A percentile compares a stretch with the other conserved stretches of the same genome.
Conservation (phyloP, 352 stramenopile genomes). For the Elongisporangium undulatum region DNA sequence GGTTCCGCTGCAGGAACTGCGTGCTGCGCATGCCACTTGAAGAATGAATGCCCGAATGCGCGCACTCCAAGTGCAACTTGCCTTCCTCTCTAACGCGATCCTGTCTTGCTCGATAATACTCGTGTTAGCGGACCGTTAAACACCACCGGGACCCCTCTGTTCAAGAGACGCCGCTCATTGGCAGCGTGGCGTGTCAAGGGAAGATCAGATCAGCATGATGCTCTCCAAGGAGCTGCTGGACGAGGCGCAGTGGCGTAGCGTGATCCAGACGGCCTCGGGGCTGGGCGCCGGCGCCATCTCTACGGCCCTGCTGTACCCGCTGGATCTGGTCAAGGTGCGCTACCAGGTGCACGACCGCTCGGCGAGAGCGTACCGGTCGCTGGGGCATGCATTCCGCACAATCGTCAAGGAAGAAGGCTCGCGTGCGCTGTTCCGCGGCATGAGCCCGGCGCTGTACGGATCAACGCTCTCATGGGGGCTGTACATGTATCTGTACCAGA, state of each 20-base stretch:
- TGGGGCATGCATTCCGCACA: constrained; percentile 66
- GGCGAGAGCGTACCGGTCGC: constrained; percentile 55
- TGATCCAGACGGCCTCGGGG: constrained; percentile 62
- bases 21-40: constrained; percentile 5
- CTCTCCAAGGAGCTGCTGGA: constrained; percentile 40
- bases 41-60: neutral
- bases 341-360: constrained; percentile 95
- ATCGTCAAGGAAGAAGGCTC: constrained; percentile 87
- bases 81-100: neutral
- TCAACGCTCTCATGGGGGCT: constrained; percentile 95
- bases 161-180: neutral
- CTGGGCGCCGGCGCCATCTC: constrained; percentile 76
- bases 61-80: constrained; percentile 1
- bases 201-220: constrained; percentile 6
- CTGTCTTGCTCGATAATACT: neutral
- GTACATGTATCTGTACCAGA: constrained; percentile 99
- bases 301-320: constrained; percentile 90
- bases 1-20: constrained; percentile 61
- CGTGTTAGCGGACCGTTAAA: too few relatives aligned
- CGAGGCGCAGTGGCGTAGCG: constrained; percentile 59
- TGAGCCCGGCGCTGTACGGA: constrained; percentile 94
- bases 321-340: constrained; percentile 97
- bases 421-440: constrained; percentile 89
- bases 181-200: neutral
- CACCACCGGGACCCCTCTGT: neutral